Base-by-base conservation (phyloP, 441 rosid genomes). In the Brassica balearica region DNA sequence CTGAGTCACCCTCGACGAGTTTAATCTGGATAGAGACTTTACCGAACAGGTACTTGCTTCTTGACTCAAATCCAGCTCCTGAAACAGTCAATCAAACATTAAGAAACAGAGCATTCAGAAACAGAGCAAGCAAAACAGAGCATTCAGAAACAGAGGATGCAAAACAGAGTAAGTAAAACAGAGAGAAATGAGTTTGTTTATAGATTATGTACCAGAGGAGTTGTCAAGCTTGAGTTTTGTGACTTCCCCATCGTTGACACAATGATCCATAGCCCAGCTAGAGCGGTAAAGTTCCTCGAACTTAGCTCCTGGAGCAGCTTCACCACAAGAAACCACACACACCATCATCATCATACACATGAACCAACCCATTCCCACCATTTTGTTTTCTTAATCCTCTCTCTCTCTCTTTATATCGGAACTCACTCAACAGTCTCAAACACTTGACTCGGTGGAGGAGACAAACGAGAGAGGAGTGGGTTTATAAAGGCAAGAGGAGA, bases 61-160 rank as follows among this genome's bases (percentile, higher is more conserved):
- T 95, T 10, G 98, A 93, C 25, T 85, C 85, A 78, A 95, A 95
- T 29, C 99, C 98, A 86, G 98, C 92, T n/a, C 99, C 99, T 95
- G 90, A 38, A 32, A 60, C 7, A 74, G 73, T 3, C 73, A 72
- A 51, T 2, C 22, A 19, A 64, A 48, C 25, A 58, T 27, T 32
- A 0, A 4, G 6, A 46, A 43, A 4, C 2, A 38, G 10, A 58
- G 61, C 36, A 32, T 32, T 36, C 17, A 10, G n/a, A 34, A 51
- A 6, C 3, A 46, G 9, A 61, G 69, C 9, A 10, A n/a, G 53
- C 17, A 10, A 34, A 51, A 6, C 3, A 46, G 9, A 61, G 69
- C 9, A 10, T 25, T 0, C 2, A 2, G n/a, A 34, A 51, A 6
- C 3, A 46, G 9, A 61, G 69, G 69, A n/a, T n/a, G n/a, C n/a